phyloP scores from a whole-genome alignment of 257 asterid genomes.

The Fraxinus anomala region DNA sequence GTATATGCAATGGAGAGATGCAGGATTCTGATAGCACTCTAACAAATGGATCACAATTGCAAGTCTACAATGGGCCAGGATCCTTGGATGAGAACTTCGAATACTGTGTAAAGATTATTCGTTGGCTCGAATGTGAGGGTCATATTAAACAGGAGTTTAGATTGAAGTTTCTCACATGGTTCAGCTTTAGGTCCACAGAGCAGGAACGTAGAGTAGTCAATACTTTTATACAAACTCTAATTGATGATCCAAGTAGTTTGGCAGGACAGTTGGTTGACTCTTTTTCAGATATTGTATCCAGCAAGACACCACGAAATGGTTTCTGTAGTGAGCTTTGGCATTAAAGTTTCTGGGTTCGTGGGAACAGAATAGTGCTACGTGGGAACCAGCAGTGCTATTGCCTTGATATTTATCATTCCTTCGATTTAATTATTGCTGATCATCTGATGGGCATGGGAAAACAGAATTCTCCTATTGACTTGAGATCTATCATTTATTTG shows the following conservation, averaged over 20 bases:
- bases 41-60: conserved; percentile 72
- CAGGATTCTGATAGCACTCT: conserved; percentile 89
- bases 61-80: conserved; percentile 44
- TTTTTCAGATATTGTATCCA: conserved; percentile 50
- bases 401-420: conserved; percentile 16
- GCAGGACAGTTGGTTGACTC: conserved; percentile 76
- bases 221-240: conserved; percentile 76
- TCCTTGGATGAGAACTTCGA: conserved; percentile 81
- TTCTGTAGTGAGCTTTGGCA: conserved; percentile 41
- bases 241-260: conserved; percentile 77
- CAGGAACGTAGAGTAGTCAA: conserved; percentile 91
- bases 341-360: conserved; percentile 22
- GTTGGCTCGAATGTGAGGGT: conserved; percentile 93
- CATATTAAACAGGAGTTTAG: conserved; percentile 73
- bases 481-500: conserved; percentile 21
- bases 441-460: conserved; percentile 19
- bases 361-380: conserved; percentile 1
- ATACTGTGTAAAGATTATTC: conserved; percentile 77
- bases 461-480: conserved; percentile 16
- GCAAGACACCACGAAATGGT: conserved; percentile 52
- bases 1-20: conserved; percentile 52
- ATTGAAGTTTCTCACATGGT: conserved; percentile 87
- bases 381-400: conserved; percentile 2
- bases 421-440: conserved; percentile 30
- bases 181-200: conserved; percentile 81